These are phyloP conservation scores for Lanmaoa rubissima DNA, from an alignment of 768 basidiomycete species.

Conservation along the genomic window DNA sequence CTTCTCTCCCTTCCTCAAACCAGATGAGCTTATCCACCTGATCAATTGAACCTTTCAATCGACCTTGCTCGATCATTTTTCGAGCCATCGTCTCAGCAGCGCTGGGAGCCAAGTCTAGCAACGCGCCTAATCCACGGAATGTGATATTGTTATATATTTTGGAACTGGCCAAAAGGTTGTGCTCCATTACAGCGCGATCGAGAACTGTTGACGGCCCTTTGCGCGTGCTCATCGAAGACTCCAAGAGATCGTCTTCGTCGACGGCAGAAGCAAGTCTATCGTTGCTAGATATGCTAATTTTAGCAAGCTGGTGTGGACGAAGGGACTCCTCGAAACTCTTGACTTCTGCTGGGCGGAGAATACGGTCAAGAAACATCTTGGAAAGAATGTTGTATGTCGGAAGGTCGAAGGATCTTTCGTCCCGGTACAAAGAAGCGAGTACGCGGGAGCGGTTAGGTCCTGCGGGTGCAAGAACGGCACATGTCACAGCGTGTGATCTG, in stretches of 20 bases:
- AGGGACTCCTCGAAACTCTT: slow-evolving; percentile 86
- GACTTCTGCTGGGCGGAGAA: slow-evolving; percentile 86
- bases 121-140: slow-evolving; percentile 86
- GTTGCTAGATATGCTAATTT: slow-evolving; percentile 79
- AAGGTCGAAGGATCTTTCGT: slow-evolving; percentile 82
- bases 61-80: slow-evolving; percentile 98
- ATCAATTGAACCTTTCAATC: slow-evolving; percentile 90
- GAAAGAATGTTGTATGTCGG: slow-evolving; percentile 86
- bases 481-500: slow-evolving; percentile 90
- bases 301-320: slow-evolving; percentile 93
- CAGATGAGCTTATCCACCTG: slow-evolving; percentile 94
- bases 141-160: slow-evolving; percentile 98
- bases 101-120: slow-evolving; percentile 85
- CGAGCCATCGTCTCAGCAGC: slow-evolving; percentile 97
- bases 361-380: slow-evolving; percentile 98
- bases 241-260: slow-evolving; percentile 52
- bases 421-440: slow-evolving; percentile 88
- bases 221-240: slow-evolving; percentile 65
- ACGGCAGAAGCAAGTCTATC: slow-evolving; percentile 72
- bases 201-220: slow-evolving; percentile 94
- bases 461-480: slow-evolving; percentile 94
- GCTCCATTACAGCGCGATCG: slow-evolving; percentile 97
- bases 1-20: slow-evolving; percentile 86
- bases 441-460: slow-evolving; percentile 95
- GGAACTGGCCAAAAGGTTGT: slow-evolving; percentile 94